phyloP scores from a whole-genome alignment of 768 basidiomycete genomes.

The Leccinum broughii region DNA sequence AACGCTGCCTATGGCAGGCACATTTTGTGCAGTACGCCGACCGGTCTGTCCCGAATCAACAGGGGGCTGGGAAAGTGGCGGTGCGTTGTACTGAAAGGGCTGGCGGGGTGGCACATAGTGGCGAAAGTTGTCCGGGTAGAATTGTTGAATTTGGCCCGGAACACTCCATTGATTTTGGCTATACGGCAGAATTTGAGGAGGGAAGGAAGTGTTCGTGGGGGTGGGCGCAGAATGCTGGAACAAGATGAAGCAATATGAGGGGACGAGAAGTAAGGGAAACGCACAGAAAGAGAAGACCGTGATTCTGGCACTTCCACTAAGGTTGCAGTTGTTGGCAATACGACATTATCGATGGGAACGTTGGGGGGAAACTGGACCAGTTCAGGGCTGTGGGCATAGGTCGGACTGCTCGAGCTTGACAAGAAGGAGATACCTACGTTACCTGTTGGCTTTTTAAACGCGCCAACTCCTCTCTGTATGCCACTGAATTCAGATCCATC shows the following conservation, averaged over 20 bases:
- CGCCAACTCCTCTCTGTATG: slow-evolving; percentile 23
- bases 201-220: not conserved
- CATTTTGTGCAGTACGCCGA: slow-evolving; percentile 17
- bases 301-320: slow-evolving; percentile 34
- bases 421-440: slow-evolving; percentile 15
- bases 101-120: slow-evolving; percentile 7
- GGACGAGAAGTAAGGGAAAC: not conserved
- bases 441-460: slow-evolving; percentile 15
- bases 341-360: slow-evolving; percentile 16
- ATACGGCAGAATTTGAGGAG: slow-evolving; percentile 15
- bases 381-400: slow-evolving; percentile 14
- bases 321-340: slow-evolving; percentile 36
- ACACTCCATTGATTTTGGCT: not conserved
- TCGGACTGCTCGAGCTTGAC: not conserved
- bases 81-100: not conserved
- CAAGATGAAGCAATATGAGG: slow-evolving; percentile 9
- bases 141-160: slow-evolving; percentile 2
- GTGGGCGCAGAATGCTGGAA: slow-evolving; percentile 14
- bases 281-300: slow-evolving; percentile 17
- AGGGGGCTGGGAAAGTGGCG: slow-evolving; percentile 3
- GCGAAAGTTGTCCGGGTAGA: not conserved
- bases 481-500: slow-evolving; percentile 4
- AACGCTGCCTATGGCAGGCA: slow-evolving; percentile 5
- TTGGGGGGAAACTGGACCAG: slow-evolving; percentile 17
- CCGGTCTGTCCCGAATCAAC: slow-evolving; percentile 6